phyloP scores from a whole-genome alignment of 768 basidiomycete genomes.

The Lactarius hatsudake region DNA sequence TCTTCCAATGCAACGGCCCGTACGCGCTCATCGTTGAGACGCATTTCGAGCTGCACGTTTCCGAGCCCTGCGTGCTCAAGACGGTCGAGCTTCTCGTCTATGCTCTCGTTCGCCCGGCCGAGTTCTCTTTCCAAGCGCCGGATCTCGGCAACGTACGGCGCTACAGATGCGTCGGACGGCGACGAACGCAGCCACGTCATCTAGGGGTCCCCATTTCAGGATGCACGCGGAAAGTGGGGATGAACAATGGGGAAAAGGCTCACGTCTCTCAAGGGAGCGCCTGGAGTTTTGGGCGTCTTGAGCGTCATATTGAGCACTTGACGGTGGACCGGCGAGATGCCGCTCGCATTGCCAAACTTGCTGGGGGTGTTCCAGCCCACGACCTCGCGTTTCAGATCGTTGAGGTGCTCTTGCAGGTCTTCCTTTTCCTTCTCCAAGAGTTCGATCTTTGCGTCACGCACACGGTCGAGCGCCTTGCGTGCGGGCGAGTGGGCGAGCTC shows the following conservation, averaged over 20 bases:
- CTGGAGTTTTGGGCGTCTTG: conserved; percentile 72
- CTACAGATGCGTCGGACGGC: conserved; percentile 50
- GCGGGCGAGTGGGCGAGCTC: conserved; percentile 70
- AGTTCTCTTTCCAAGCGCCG: conserved; percentile 71
- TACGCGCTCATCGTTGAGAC: conserved; percentile 67
- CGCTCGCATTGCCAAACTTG: conserved; percentile 50
- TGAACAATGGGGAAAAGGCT: conserved; percentile 30
- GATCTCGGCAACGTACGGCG: conserved; percentile 71
- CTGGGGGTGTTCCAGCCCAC: conserved; percentile 56
- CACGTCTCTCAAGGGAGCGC: conserved; percentile 75
- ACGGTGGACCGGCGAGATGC: conserved; percentile 75
- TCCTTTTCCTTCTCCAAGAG: conserved; percentile 75
- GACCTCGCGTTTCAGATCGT: conserved; percentile 50
- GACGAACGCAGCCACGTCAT: conserved; percentile 73
- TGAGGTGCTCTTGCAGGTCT: conserved; percentile 70
- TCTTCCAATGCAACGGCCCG: conserved; percentile 59
- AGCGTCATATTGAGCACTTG: conserved; percentile 68
- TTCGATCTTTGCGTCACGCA: conserved; percentile 72
- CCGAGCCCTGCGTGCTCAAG: conserved; percentile 79
- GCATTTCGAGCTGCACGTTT: conserved; percentile 65
- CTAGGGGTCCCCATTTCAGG: conserved; percentile 37
- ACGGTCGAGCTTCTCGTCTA: conserved; percentile 85
- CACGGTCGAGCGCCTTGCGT: conserved; percentile 72
- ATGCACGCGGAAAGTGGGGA: neutral
- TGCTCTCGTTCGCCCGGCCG: conserved; percentile 74